Base-by-base conservation (phyloP, 306 rosid species). In the Cicer judaicum region DNA sequence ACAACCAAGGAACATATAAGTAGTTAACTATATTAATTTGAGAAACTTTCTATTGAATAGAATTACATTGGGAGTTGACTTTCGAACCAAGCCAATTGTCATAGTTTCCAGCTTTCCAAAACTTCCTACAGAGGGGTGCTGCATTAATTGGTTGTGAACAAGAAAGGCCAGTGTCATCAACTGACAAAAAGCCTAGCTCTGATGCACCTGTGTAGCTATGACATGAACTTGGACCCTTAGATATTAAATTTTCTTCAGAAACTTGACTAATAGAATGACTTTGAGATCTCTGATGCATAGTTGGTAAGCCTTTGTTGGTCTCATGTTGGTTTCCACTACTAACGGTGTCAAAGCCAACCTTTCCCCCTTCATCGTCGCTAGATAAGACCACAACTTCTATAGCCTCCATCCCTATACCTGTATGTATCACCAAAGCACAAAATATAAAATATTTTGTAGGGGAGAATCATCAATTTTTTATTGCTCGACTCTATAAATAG, bases 61-160 rank as follows among this genome's bases (percentile, higher is more conserved):
- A 13, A 72, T 68, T 91, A 93, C 98, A 79, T 87, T 85, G 87
- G 71, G 79, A 13, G 40, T 53, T 19, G 79, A 78, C 70, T 78
- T 83, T 80, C 6, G 92, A 80, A 67, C 54, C 77, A 70, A 64
- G 76, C 16, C 63, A 83, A 42, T 79, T 83, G 64, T 87, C 82
- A 34, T 83, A 79, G 79, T 66, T 82, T 62, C 92, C 98, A 72
- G 96, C 94, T 81, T 86, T 93, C 97, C 97, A 93, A 42, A 89
- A 93, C 13, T 85, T 87, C 43, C 90, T 89, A 78, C 85, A 82
- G 60, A 84, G 57, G 4, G 89, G 92, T 47, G 92, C 82, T 40
- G 81, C 84, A 78, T 78, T 50, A 34, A 73, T 12, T 40, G 85
- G 72, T 1, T 85, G 79, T 57, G 83, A 14, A 16, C 76, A 78